Base-by-base conservation (phyloP, 73 alveolate species). In the Durusdinium trenchii region DNA sequence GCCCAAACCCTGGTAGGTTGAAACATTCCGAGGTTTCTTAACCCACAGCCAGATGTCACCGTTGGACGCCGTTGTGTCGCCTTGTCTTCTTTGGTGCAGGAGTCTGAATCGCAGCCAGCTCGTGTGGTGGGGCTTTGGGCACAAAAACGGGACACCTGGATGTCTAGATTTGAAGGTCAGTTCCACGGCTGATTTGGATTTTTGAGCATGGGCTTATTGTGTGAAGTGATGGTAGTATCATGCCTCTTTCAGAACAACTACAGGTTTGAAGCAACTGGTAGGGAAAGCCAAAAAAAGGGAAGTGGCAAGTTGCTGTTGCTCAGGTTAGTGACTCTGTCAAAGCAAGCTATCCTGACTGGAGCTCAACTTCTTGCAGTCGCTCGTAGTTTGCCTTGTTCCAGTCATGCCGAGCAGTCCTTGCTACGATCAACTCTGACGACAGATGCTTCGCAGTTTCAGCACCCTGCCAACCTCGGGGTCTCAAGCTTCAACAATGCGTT, bases 101-200 rank as follows among this genome's bases (percentile, higher is more conserved):
- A 61, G 14, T 73, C 71, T 28, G 96, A 51, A 42, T 75, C 78
- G 60, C 96, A 69, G 57, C 98, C 98, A 7, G 98, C 98, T 45
- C 98, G 98, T 4, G 98, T 91, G 75, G 98, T 91, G 28, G 90
- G 98, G 26, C 42, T 91, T 18, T 91, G 98, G 98, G 98, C 89
- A 30, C 75, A 91, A 26, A 91, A 91, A 78, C 87, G 98, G 6
- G 98, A 91, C n/a, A 76, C 98, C 35, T 84, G 94, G 94, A 75
- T 75, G 12, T 38, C 94, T 52, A 84, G 94, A 51, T 81, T 81
- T 81, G 71, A 81, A 67, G 45, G 91, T 67, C 91, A 81, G 91
- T 50, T 28, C 32, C 91, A 30, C 10, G 67, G 91, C n/a, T n/a
- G n/a, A n/a, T n/a, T n/a, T n/a, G n/a, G n/a, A n/a, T n/a, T n/a